phyloP scores from a whole-genome alignment of 1,284 basidiomycete species.

The Heterobasidion parviporum region DNA sequence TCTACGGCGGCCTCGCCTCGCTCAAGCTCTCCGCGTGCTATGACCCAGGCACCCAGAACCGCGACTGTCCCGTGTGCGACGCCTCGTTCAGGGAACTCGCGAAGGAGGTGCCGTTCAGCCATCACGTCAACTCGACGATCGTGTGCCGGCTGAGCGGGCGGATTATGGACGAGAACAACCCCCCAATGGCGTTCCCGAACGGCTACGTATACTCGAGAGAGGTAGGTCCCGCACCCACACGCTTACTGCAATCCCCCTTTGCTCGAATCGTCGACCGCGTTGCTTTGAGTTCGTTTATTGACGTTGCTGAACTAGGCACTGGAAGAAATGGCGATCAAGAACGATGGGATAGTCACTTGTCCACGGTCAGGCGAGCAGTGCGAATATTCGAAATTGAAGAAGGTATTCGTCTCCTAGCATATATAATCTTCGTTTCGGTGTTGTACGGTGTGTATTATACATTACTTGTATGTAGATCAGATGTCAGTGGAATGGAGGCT shows the following conservation, averaged over 20 bases:
- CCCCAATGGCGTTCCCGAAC: constrained; percentile 86
- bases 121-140: constrained; percentile 92
- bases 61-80: constrained; percentile 91
- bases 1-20: constrained; percentile 83
- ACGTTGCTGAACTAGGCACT: constrained; percentile 49
- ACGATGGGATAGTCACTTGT: constrained; percentile 71
- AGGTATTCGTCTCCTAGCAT: constrained; percentile 76
- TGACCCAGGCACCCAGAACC: constrained; percentile 54
- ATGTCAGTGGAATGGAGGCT: too few species aligned
- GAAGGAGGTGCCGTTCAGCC: constrained; percentile 83
- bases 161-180: constrained; percentile 93
- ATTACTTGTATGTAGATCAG: too few species aligned
- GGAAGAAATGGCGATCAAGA: constrained; percentile 74
- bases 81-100: constrained; percentile 71
- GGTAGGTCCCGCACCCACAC: constrained; percentile 35
- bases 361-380: constrained; percentile 68
- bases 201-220: constrained; percentile 90
- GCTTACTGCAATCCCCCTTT: background rate
- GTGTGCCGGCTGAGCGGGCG: constrained; percentile 87
- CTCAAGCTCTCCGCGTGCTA: constrained; percentile 81
- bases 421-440: background rate
- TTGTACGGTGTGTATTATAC: too few species aligned
- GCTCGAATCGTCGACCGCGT: background rate
- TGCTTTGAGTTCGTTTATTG: background rate
- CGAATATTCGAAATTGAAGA: constrained; percentile 61